A percentile compares a stretch with the other conserved stretches of the same genome.
phyloP scores from a whole-genome alignment of 1,284 basidiomycete genomes.

The Rhizoctonia solani region DNA sequence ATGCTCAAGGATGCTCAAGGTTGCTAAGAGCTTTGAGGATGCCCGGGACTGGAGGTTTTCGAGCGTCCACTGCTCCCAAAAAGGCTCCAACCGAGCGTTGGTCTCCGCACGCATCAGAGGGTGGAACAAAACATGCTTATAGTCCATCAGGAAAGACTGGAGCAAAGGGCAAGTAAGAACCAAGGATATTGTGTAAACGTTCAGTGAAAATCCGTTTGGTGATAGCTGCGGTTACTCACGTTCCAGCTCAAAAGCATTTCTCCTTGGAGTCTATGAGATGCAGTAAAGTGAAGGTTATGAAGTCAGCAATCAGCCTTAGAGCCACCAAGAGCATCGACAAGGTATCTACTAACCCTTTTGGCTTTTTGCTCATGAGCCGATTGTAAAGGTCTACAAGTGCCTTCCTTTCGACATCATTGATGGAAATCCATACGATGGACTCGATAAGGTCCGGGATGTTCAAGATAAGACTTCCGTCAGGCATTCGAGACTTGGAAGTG shows the following conservation, averaged over 20 bases:
- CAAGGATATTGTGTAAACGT: not conserved
- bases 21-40: not conserved
- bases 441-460: not conserved
- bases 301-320: no score
- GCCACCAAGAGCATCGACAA: not conserved
- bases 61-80: conserved; percentile 4
- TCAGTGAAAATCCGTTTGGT: no score
- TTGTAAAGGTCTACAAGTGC: not conserved
- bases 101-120: not conserved
- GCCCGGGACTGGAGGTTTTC: not conserved
- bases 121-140: conserved; percentile 6
- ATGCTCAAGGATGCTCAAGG: not conserved
- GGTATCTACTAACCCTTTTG: not conserved
- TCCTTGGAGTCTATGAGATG: no score
- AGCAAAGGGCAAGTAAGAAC: not conserved
- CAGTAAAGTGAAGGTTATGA: no score
- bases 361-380: not conserved
- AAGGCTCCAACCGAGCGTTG: not conserved
- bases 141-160: conserved; percentile 4
- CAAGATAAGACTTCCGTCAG: not conserved
- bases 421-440: not conserved
- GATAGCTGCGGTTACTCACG: no score
- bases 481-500: not conserved
- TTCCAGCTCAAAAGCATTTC: no score
- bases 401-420: not conserved